Conservation (phyloP, 768 basidiomycete genomes). For the Lactarius psammicola region DNA sequence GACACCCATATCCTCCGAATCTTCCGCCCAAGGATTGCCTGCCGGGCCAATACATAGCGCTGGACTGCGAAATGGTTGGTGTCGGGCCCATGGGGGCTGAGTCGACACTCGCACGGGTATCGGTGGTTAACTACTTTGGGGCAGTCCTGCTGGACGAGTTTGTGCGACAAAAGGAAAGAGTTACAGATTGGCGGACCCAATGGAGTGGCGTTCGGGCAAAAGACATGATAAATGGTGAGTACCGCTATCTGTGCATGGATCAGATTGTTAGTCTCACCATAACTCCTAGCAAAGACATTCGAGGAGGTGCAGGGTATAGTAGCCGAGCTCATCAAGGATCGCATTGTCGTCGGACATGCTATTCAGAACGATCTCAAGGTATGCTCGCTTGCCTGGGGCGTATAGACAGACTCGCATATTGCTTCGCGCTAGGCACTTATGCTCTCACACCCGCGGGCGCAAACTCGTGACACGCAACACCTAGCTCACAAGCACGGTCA, state of each 20-base stretch:
- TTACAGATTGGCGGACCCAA: conserved; percentile 90
- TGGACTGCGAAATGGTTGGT: conserved; percentile 99
- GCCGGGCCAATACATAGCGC: conserved; percentile 71
- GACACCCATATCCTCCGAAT: conserved; percentile 14
- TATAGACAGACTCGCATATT: conserved; percentile 3
- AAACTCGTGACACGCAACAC: conserved; percentile 68
- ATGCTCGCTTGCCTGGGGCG: conserved; percentile 29
- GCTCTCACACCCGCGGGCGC: conserved; percentile 64
- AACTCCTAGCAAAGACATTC: conserved; percentile 66
- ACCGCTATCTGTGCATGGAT: background rate
- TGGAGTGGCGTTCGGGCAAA: conserved; percentile 78
- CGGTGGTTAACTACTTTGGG: conserved; percentile 87
- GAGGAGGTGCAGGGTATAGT: conserved; percentile 76
- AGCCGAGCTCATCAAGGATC: conserved; percentile 69
- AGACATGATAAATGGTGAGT: conserved; percentile 69
- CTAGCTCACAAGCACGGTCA: conserved; percentile 60
- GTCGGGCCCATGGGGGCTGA: conserved; percentile 82
- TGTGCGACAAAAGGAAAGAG: conserved; percentile 80
- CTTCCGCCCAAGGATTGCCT: conserved; percentile 24
- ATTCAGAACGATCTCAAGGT: conserved; percentile 89
- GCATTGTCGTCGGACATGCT: conserved; percentile 87
- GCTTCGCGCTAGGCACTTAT: conserved; percentile 51
- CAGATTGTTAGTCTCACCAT: background rate
- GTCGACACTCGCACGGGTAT: conserved; percentile 85
- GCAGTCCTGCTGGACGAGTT: conserved; percentile 77